Evolutionary conservation across 2,329 filamentous ascomycete genomes (phyloP).

Genomic region (Rhexocercosporidium sp.): DNA sequence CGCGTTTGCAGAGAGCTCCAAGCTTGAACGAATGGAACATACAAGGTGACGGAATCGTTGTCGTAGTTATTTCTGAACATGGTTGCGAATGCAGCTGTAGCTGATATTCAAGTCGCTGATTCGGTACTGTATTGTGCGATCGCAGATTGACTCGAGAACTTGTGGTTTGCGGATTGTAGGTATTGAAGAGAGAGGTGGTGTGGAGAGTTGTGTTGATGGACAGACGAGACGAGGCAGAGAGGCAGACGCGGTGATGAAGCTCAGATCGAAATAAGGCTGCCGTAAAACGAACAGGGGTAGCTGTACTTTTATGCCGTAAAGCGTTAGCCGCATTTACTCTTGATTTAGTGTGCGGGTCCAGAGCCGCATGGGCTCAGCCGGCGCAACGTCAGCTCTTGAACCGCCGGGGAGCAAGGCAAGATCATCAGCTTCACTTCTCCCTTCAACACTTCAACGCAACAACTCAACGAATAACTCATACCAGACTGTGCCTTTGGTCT

Average conservation of each 20-base stretch:
- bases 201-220: slow-evolving; percentile 1
- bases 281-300: slow-evolving; percentile 21
- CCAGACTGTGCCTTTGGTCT: too few species aligned
- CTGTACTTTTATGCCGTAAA: background rate
- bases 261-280: slow-evolving; percentile 33
- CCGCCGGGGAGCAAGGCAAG: background rate
- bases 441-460: background rate
- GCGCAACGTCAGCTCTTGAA: slow-evolving; percentile 31
- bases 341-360: background rate
- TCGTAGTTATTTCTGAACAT: slow-evolving; percentile 99
- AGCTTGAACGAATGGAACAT: slow-evolving; percentile 48
- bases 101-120: background rate
- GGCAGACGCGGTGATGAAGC: slow-evolving; percentile 43
- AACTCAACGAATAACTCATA: background rate
- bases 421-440: slow-evolving; percentile 2
- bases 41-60: slow-evolving; percentile 99
- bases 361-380: slow-evolving; percentile 11
- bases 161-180: slow-evolving; percentile 10
- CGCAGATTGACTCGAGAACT: slow-evolving; percentile 5
- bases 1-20: slow-evolving; percentile 9
- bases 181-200: slow-evolving; percentile 12
- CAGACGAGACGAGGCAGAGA: slow-evolving; percentile 17
- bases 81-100: slow-evolving; percentile 46
- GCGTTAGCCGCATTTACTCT: background rate
- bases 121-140: slow-evolving; percentile 6